Evolutionary conservation across 2,329 filamentous ascomycete species (phyloP), one percentile per base, ranked within the genome.

Genomic region (Fusarium sublunatum): DNA sequence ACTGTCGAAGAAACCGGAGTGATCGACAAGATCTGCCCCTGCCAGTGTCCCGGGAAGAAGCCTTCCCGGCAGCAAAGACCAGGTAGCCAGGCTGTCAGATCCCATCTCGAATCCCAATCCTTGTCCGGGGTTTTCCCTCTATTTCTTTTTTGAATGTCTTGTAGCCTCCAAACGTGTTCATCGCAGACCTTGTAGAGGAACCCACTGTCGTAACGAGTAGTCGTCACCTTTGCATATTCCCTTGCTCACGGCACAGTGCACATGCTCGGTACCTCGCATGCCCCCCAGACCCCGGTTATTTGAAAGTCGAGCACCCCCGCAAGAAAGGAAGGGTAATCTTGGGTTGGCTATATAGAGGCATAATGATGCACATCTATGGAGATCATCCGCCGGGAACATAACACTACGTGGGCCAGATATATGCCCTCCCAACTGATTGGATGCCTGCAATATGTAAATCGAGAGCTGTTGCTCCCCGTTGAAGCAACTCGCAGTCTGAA

Each of bases 11-110:
- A 50, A 50, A 50, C 49, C 50, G 49, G 57, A 34, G 53, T 62
- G 69, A 71, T 71, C 69, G 67, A 56, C 69, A 70, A 69, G 69
- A 69, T 71, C 63, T 67, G 46, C 65, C 68, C 60, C 68, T 64
- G 66, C 61, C 66, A 60, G 65, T 25, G 41, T 53, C 58, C 57
- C 69, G 62, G 60, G 63, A 69, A 58, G 56, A 61, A 46, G 34
- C 53, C 46, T 56, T 58, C 28, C 69, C 69, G 69, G 44, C 41
- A 55, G 47, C 36, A 48, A 47, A 56, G 50, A 59, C 61, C 34
- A 62, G 48, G 51, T 41, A 19, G 51, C 36, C 28, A 35, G 51
- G 34, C 40, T 67, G 45, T 52, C 34, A 58, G 51, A 61, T 66
- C 54, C 51, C 63, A 48, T 50, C 48, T 47, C 12, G 31, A 61